A percentile compares a stretch with the other conserved stretches of the same genome.
Evolutionary conservation across 2,329 filamentous ascomycete species (phyloP).

Genomic region (Mycosphaerelloides madeirae): DNA sequence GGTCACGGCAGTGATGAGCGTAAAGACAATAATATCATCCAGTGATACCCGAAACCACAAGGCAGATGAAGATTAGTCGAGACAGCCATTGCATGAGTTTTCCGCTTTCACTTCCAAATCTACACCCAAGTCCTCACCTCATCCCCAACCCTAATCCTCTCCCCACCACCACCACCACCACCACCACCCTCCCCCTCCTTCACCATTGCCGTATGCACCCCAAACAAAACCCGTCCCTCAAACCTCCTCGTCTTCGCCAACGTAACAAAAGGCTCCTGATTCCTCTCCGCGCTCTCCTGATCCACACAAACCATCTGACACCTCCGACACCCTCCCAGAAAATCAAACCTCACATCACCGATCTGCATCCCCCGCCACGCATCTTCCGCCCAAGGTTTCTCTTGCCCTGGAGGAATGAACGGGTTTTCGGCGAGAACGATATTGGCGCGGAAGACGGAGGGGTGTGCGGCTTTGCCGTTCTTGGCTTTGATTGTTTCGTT

Average conservation of each 20-base stretch:
- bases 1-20: no score
- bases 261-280: slow-evolving; percentile 82
- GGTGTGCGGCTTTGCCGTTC: slow-evolving; percentile 61
- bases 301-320: slow-evolving; percentile 98
- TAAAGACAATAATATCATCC: no score
- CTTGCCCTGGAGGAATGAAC: slow-evolving; percentile 38
- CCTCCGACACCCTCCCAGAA: slow-evolving; percentile 77
- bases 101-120: not conserved
- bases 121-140: slow-evolving; percentile 11
- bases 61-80: no score
- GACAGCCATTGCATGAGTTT: no score
- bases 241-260: slow-evolving; percentile 80
- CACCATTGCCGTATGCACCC: slow-evolving; percentile 57
- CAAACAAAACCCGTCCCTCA: slow-evolving; percentile 83
- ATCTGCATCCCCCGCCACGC: slow-evolving; percentile 66
- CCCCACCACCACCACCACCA: slow-evolving; percentile 1
- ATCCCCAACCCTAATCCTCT: slow-evolving; percentile 17
- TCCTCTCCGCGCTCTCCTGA: slow-evolving; percentile 71
- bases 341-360: slow-evolving; percentile 54
- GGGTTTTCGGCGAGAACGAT: slow-evolving; percentile 62
- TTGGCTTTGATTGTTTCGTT: slow-evolving; percentile 65
- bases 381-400: slow-evolving; percentile 73
- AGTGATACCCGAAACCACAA: no score
- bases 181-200: no score
- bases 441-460: slow-evolving; percentile 82